A percentile compares a stretch with the other conserved stretches of the same genome.
Evolutionary conservation across 2,329 filamentous ascomycete genomes (phyloP).

Genomic region (Botrytis sinoallii): DNA sequence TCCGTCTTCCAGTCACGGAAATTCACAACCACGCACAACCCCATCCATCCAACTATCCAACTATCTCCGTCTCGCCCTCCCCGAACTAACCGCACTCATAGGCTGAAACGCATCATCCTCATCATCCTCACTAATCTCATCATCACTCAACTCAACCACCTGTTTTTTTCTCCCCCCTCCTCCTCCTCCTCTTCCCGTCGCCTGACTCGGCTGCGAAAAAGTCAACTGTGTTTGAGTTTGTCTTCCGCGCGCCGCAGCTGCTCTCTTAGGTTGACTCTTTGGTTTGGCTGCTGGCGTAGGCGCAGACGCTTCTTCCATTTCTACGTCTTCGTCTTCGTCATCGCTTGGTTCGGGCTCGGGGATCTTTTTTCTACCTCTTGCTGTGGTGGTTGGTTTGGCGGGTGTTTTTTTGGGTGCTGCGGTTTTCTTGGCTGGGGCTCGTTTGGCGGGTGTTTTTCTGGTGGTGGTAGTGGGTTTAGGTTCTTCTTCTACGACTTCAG

Average conservation of each 20-base stretch:
- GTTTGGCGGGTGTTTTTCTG: constrained; percentile 36
- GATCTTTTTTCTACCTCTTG: constrained; percentile 45
- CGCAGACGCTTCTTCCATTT: constrained; percentile 47
- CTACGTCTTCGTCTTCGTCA: constrained; percentile 50
- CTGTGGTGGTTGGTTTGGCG: constrained; percentile 39
- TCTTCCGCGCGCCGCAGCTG: constrained; percentile 33
- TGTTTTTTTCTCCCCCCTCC: constrained; percentile 8
- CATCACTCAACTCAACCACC: constrained; percentile 60
- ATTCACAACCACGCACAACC: background rate
- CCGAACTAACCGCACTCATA: constrained; percentile 21
- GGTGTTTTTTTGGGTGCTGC: constrained; percentile 39
- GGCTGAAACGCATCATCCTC: constrained; percentile 54
- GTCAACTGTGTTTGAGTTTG: constrained; percentile 53
- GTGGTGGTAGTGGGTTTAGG: background rate
- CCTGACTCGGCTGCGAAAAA: constrained; percentile 43
- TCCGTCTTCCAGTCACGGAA: no score
- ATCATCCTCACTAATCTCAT: constrained; percentile 57
- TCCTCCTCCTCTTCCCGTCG: background rate
- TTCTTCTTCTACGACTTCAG: background rate
- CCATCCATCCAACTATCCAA: background rate
- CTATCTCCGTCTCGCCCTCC: background rate
- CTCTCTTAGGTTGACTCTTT: constrained; percentile 37
- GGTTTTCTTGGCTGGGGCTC: constrained; percentile 40
- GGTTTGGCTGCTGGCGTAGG: constrained; percentile 39
- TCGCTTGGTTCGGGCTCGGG: constrained; percentile 35